phyloP scores from a whole-genome alignment of 1,139 yeast species.

The Lodderomyces orthopsilosis region DNA sequence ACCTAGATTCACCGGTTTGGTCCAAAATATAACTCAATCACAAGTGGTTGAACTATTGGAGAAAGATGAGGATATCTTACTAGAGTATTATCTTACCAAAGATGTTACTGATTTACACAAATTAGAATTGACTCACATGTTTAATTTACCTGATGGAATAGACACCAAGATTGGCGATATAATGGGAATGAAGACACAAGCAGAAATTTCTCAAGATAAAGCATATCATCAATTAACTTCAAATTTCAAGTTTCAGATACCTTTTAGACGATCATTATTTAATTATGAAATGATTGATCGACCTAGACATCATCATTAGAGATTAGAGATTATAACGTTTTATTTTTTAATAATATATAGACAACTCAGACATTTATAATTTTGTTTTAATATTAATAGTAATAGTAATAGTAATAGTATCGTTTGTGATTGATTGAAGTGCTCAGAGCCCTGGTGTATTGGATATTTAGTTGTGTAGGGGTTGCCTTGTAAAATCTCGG shows the following conservation, averaged over 20 bases:
- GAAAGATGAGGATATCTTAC: conserved; percentile 24
- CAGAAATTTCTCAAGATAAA: conserved; percentile 14
- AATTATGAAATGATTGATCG: conserved; percentile 25
- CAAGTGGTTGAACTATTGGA: conserved; percentile 18
- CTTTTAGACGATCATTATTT: conserved; percentile 23
- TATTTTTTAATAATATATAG: background rate
- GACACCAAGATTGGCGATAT: conserved; percentile 19
- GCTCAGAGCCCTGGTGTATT: too few relatives aligned
- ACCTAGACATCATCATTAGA: conserved; percentile 17
- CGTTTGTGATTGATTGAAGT: too few relatives aligned
- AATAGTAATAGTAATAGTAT: too few relatives aligned
- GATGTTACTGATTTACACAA: conserved; percentile 29
- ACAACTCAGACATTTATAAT: background rate
- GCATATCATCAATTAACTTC: conserved; percentile 20
- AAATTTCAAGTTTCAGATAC: conserved; percentile 19
- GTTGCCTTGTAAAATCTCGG: too few relatives aligned
- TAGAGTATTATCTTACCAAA: conserved; percentile 31
- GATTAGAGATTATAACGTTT: too few relatives aligned
- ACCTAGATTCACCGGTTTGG: conserved; percentile 20
- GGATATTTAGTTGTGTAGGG: too few relatives aligned
- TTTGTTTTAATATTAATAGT: background rate
- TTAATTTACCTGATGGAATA: conserved; percentile 21
- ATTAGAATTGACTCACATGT: conserved; percentile 23
- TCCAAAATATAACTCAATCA: conserved; percentile 20
- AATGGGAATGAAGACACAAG: conserved; percentile 14